Evolutionary conservation across 2,329 filamentous ascomycete genomes (phyloP).

Genomic region (Aureobasidium sp.): DNA sequence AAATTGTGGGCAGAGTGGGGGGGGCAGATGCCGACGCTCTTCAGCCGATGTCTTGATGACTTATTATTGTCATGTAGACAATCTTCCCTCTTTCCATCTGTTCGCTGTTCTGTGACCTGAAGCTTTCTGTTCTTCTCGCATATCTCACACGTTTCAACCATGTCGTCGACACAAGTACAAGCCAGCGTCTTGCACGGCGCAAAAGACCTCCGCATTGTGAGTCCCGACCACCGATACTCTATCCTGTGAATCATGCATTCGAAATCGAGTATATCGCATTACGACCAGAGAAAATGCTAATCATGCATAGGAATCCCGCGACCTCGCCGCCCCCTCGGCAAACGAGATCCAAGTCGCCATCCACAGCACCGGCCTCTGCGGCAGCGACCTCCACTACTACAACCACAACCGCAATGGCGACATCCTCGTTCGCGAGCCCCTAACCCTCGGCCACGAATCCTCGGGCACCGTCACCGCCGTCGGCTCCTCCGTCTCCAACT

Average conservation of each 20-base stretch:
- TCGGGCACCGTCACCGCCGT: slow-evolving; percentile 67
- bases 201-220: slow-evolving; percentile 51
- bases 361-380: slow-evolving; percentile 59
- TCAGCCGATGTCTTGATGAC: neutral
- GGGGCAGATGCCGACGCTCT: slow-evolving; percentile 10
- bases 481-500: slow-evolving; percentile 43
- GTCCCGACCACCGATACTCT: slow-evolving; percentile 17
- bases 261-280: no score
- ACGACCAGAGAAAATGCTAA: neutral
- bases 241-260: no score
- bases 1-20: neutral
- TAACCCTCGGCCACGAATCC: slow-evolving; percentile 72
- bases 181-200: slow-evolving; percentile 51
- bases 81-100: neutral
- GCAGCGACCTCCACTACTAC: slow-evolving; percentile 76
- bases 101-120: neutral
- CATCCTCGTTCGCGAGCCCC: slow-evolving; percentile 71
- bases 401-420: slow-evolving; percentile 76
- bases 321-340: slow-evolving; percentile 36
- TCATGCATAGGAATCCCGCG: slow-evolving; percentile 42
- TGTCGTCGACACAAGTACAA: slow-evolving; percentile 30
- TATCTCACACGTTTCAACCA: neutral
- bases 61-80: slow-evolving; percentile 1
- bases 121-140: neutral
- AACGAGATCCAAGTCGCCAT: slow-evolving; percentile 56